Conservation (phyloP, 257 asterid species). For the Salvia hispanica region DNA sequence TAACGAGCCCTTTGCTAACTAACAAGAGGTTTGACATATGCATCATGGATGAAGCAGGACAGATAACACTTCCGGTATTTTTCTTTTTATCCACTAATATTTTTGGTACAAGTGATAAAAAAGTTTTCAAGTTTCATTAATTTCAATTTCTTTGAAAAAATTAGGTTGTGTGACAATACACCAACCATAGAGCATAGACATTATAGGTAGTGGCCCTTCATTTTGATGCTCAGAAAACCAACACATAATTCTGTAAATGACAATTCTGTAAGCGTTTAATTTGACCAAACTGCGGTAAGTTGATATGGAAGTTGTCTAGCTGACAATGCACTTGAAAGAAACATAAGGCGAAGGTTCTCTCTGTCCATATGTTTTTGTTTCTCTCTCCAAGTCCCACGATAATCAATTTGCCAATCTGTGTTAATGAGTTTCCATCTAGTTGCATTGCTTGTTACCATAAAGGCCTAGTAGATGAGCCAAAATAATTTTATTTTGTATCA, state of each 20-base stretch:
- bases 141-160: not conserved
- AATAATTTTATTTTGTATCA: not conserved
- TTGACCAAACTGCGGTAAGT: not conserved
- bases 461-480: not conserved
- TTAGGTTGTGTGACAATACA: conserved; percentile 6
- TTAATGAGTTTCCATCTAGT: not conserved
- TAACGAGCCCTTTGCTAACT: conserved; percentile 81
- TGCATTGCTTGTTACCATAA: not conserved
- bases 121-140: conserved; percentile 7
- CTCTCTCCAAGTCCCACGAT: not conserved
- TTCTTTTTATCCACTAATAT: conserved; percentile 9
- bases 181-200: conserved; percentile 6
- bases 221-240: conserved; percentile 8
- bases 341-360: conserved; percentile 16
- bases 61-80: conserved; percentile 86
- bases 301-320: not conserved
- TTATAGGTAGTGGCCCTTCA: not conserved
- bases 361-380: not conserved
- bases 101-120: not conserved
- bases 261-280: conserved; percentile 10
- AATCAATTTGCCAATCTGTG: not conserved
- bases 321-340: not conserved
- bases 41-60: conserved; percentile 99
- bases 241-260: conserved; percentile 4
- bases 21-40: conserved; percentile 86